Conservation (phyloP, 768 basidiomycete species). For the Mycena olivaceomarginata region DNA sequence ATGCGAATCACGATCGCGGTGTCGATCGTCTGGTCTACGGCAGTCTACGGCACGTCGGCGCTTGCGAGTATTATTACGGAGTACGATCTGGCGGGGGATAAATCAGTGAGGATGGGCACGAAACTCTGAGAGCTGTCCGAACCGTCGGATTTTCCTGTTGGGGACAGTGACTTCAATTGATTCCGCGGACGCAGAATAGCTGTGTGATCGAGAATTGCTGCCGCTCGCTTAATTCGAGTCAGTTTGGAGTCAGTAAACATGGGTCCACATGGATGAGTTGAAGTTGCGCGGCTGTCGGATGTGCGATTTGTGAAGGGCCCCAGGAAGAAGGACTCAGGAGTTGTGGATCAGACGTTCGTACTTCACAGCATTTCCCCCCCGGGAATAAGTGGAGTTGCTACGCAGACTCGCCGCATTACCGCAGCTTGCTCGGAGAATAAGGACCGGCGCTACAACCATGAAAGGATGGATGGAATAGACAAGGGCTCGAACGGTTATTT, state of each 20-base stretch:
- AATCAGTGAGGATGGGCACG: background rate
- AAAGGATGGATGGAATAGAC: background rate
- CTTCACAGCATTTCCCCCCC: background rate
- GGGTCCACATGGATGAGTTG: background rate
- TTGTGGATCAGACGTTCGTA: background rate
- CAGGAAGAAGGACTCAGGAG: background rate
- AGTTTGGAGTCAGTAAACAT: background rate
- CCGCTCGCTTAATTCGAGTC: background rate
- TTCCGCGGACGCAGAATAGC: background rate
- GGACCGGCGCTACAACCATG: background rate
- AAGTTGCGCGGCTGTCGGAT: background rate
- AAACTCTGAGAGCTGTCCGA: background rate
- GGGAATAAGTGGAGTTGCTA: background rate
- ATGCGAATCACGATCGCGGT: conserved; percentile 19
- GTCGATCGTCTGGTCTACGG: background rate
- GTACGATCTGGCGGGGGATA: background rate
- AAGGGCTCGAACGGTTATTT: background rate
- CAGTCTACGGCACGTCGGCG: background rate
- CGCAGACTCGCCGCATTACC: background rate
- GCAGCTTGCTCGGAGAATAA: background rate
- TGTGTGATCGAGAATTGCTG: background rate
- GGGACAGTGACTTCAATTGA: background rate
- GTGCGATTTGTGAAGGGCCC: background rate
- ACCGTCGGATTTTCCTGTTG: no score
- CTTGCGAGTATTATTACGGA: background rate